phyloP scores from a whole-genome alignment of 2,329 filamentous ascomycete species.

The Diplodia corticola region DNA sequence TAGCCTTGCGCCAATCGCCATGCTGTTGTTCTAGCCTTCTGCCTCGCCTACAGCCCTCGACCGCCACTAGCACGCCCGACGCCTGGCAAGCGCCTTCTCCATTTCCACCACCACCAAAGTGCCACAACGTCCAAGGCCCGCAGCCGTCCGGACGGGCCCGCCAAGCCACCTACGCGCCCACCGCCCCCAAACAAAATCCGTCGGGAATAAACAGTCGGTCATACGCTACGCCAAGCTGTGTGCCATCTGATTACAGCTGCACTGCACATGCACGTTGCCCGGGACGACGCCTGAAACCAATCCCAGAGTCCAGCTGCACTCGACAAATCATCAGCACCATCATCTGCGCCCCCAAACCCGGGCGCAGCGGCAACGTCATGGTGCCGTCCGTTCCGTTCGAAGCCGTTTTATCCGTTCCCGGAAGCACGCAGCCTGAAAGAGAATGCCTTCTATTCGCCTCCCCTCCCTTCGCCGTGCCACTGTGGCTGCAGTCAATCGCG shows the following conservation, averaged over 20 bases:
- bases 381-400: not conserved
- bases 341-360: not conserved
- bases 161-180: not conserved
- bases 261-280: not conserved
- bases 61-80: not conserved
- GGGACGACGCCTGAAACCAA: not conserved
- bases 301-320: not conserved
- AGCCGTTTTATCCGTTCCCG: not conserved
- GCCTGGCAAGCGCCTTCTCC: not conserved
- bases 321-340: not conserved
- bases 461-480: not conserved
- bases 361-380: not conserved
- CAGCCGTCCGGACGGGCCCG: not conserved
- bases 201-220: not conserved
- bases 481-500: not conserved
- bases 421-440: not conserved
- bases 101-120: not conserved
- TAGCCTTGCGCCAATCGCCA: not conserved
- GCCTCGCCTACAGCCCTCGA: not conserved
- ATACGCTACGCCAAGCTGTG: not conserved
- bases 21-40: not conserved
- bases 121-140: not conserved
- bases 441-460: not conserved
- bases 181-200: too few species aligned
- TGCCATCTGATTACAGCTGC: not conserved